phyloP scores from a whole-genome alignment of 352 stramenopile genomes.

The Pythium guiyangense region DNA sequence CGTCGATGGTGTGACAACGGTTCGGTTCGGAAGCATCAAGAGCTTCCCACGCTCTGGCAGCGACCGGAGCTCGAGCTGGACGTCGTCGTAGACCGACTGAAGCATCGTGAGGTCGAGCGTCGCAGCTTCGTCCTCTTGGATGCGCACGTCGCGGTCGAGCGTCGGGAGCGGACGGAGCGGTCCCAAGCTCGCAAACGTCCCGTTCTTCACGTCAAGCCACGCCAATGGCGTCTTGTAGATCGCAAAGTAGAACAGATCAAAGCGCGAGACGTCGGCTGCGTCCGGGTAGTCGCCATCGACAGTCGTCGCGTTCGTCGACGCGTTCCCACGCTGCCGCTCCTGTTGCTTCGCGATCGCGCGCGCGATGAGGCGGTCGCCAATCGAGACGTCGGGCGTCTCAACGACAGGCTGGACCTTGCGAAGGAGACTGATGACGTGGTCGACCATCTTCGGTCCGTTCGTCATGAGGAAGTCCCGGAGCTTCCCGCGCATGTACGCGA shows the following conservation, averaged over 20 bases:
- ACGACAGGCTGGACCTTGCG: slow-evolving; percentile 12
- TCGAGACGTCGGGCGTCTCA: slow-evolving; percentile 10
- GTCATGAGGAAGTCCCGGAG: slow-evolving; percentile 48
- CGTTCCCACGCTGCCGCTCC: background rate
- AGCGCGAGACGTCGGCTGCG: slow-evolving; percentile 31
- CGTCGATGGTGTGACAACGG: slow-evolving; percentile 27
- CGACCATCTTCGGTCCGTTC: slow-evolving; percentile 48
- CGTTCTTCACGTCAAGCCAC: background rate
- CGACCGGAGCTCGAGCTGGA: slow-evolving; percentile 40
- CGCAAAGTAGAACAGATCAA: slow-evolving; percentile 73
- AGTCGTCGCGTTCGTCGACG: background rate
- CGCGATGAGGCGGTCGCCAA: slow-evolving; percentile 6
- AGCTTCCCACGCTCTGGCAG: slow-evolving; percentile 49
- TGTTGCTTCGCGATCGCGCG: slow-evolving; percentile 8
- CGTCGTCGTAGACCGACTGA: slow-evolving; percentile 57
- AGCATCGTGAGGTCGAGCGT: slow-evolving; percentile 50
- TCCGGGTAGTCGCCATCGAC: slow-evolving; percentile 30
- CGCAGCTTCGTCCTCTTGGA: slow-evolving; percentile 38
- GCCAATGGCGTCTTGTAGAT: slow-evolving; percentile 38
- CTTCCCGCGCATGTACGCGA: slow-evolving; percentile 47
- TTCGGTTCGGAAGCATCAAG: slow-evolving; percentile 46
- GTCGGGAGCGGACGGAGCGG: slow-evolving; percentile 40
- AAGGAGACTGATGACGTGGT: slow-evolving; percentile 51
- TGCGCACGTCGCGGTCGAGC: slow-evolving; percentile 22
- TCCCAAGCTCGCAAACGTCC: slow-evolving; percentile 26